A percentile compares a stretch with the other conserved stretches of the same genome.
Evolutionary conservation across 106 monocot species (phyloP).

Genomic region (Apostasia ramifera): DNA sequence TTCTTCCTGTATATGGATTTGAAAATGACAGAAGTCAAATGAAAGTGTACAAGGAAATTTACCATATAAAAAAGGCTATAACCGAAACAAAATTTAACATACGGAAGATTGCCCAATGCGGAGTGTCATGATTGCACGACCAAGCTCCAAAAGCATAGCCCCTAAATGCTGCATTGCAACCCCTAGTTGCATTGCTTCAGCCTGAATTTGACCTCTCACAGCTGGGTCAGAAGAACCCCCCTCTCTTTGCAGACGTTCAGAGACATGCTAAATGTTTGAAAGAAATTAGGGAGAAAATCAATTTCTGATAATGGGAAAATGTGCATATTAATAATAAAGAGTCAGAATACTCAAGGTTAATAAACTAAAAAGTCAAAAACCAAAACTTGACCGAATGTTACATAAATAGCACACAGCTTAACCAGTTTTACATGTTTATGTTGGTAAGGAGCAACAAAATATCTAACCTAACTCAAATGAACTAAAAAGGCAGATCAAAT

Average conservation of each 20-base stretch:
- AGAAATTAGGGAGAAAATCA: not conserved
- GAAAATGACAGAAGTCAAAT: not conserved
- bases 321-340: too few species aligned
- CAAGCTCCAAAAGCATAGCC: constrained; percentile 87
- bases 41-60: not conserved
- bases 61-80: not conserved
- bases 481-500: too few species aligned
- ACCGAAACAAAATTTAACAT: constrained; percentile 17
- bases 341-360: too few species aligned
- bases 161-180: constrained; percentile 86
- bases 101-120: constrained; percentile 80
- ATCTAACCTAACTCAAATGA: too few species aligned
- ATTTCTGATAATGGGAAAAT: not conserved
- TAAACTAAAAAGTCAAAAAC: too few species aligned
- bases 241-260: constrained; percentile 44
- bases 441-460: too few species aligned
- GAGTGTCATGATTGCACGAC: constrained; percentile 73
- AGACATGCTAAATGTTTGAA: constrained; percentile 38
- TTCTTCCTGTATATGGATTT: constrained; percentile 41
- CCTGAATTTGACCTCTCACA: constrained; percentile 54
- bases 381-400: too few species aligned
- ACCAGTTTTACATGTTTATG: too few species aligned
- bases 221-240: constrained; percentile 39
- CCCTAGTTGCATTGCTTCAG: constrained; percentile 66
- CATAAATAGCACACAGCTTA: too few species aligned